Evolutionary conservation across 1,284 basidiomycete genomes (phyloP), one percentile per base, ranked within the genome.

Genomic region (Cryptococcus amylolentus): DNA sequence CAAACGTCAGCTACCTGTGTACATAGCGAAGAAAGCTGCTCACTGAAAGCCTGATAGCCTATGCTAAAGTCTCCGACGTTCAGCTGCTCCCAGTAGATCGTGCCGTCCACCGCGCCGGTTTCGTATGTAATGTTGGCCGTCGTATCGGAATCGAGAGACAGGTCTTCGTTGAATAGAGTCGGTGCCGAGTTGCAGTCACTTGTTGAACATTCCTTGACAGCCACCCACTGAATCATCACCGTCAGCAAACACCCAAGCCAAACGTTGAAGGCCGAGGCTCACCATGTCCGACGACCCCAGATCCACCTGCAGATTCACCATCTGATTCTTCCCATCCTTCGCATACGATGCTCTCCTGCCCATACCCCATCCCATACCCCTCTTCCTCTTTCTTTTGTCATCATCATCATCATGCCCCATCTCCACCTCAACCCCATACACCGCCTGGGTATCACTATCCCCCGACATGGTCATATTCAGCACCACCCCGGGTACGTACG

Each of bases 241-340:
- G 46, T 43, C 26, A 31, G 37, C 16, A 44, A 31, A 47, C 26
- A 18, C 31, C 20, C 27, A 9, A 43, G 27, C 20, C 18, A 20
- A 54, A 42, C n/a, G 40, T 4, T 35, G 23, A 38, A 12, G 39
- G 14, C 16, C 18, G 18, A n/a, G 23, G 68, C 73, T 49, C 47
- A 75, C 76, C 63, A 76, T 64, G 56, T 78, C 76, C 7, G 73
- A 74, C 9, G 73, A 75, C 2, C 76, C 76, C 37, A 78, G 55
- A 57, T 78, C 76, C 9, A 78, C 69, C 51, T 72, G 71, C 48
- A 78, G 51, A 49, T 70, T 72, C 42, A 76, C 52, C 0, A 58
- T 63, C 49, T 76, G 75, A 38, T 60, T 55, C 39, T 58, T 54
- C 23, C 51, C 42, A 13, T 67, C 69, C 48, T 68, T 54, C 61